Conservation (phyloP, 2,329 filamentous ascomycete genomes). For the Sordariomycetes sp. region DNA sequence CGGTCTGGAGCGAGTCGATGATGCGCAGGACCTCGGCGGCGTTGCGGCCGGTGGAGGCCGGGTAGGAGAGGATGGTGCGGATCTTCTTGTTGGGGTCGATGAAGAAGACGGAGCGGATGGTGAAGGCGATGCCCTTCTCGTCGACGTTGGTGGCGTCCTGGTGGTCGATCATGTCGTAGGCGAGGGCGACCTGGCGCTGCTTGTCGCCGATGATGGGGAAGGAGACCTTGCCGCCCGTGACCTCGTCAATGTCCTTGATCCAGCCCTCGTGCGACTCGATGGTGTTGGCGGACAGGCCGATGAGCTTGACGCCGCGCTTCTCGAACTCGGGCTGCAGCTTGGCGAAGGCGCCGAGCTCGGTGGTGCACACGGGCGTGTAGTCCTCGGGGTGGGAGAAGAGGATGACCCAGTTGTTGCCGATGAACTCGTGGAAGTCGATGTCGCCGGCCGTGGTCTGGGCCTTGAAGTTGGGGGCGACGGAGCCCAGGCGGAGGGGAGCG, state of each 20-base stretch:
- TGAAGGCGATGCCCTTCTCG: constrained; percentile 78
- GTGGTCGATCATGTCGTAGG: constrained; percentile 78
- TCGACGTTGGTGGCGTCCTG: constrained; percentile 77
- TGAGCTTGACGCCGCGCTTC: constrained; percentile 82
- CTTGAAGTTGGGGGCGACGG: constrained; percentile 70
- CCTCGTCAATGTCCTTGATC: constrained; percentile 84
- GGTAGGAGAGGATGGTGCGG: constrained; percentile 86
- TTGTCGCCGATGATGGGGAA: constrained; percentile 82
- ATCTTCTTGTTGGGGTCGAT: constrained; percentile 93
- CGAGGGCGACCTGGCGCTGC: constrained; percentile 63
- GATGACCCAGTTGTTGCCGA: constrained; percentile 71
- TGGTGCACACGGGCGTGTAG: constrained; percentile 93
- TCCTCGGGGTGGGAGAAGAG: constrained; percentile 83
- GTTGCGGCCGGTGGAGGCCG: constrained; percentile 81
- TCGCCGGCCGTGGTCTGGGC: constrained; percentile 70
- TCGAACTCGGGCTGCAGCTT: constrained; percentile 83
- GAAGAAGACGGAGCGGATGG: constrained; percentile 89
- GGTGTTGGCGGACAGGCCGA: constrained; percentile 82
- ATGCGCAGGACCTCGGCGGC: constrained; percentile 70
- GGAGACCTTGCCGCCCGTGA: constrained; percentile 57
- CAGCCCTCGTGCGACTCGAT: constrained; percentile 75
- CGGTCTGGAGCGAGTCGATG: constrained; percentile 70
- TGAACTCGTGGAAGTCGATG: constrained; percentile 77
- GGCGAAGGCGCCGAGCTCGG: constrained; percentile 86
- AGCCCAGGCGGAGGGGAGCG: constrained; percentile 50